Evolutionary conservation across 805 yeast species (phyloP).

Genomic region (Yarrowia sp.): DNA sequence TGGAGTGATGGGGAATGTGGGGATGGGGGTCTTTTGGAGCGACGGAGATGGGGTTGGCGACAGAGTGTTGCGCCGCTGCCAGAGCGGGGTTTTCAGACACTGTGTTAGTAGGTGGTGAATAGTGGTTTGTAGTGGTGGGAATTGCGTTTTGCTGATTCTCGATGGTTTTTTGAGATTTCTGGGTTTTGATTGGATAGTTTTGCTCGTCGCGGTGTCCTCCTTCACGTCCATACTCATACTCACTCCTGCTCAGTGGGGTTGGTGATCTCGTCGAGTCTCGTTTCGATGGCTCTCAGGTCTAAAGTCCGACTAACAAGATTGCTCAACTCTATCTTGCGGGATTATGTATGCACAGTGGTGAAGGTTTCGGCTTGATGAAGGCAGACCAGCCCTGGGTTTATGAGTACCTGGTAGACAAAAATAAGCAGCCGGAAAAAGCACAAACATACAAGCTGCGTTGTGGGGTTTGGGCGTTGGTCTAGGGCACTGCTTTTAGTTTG

Average conservation of each 20-base stretch:
- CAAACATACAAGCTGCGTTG: no score
- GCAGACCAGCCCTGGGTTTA: neutral
- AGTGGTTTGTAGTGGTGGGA: neutral
- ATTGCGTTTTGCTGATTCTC: no score
- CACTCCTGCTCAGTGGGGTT: neutral
- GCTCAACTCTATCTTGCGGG: conserved; percentile 25
- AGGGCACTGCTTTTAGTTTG: no score
- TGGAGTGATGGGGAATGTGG: neutral
- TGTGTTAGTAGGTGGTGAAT: neutral
- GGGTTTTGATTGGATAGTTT: no score
- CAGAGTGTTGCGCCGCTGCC: conserved; percentile 18
- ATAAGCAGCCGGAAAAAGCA: no score
- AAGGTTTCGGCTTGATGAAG: neutral
- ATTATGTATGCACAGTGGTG: neutral
- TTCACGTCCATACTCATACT: no score
- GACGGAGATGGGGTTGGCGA: conserved; percentile 13
- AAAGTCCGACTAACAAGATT: neutral
- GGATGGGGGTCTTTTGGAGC: conserved; percentile 11
- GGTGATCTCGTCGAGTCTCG: neutral
- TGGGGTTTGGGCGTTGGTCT: no score
- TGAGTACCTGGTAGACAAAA: no score
- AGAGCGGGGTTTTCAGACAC: conserved; percentile 11
- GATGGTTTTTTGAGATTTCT: no score
- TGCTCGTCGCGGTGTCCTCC: no score
- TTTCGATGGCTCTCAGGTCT: no score